Evolutionary conservation across 768 basidiomycete genomes (phyloP), one percentile per base, ranked within the genome.

Genomic region (Amanita rubescens): DNA sequence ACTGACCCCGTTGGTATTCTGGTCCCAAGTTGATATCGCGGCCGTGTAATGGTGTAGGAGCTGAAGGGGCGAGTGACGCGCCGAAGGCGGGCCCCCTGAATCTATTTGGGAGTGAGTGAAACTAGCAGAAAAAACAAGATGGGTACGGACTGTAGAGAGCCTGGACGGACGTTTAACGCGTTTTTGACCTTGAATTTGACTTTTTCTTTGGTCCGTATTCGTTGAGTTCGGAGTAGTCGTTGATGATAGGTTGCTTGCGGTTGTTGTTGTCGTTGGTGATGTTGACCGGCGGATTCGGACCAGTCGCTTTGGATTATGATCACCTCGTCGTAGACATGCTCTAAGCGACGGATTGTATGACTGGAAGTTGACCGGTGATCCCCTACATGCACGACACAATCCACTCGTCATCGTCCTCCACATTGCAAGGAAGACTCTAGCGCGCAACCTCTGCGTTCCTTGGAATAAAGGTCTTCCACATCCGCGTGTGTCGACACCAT

Each of bases 1-100:
- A 33, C 5, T 50, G 22, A 82, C 84, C 87, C 62, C 87, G 78
- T 62, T 90, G 88, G 61, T 90, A 90, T 34, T 88, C 89, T 0
- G 87, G 84, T 39, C 88, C 80, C 7, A 89, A 67, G 60, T 86
- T 72, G 48, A 91, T 85, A 51, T 87, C 84, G 2, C 70, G 69
- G n/a, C 67, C 71, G 47, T 75, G 66, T 32, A 89, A 78, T 64
- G 87, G 84, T n/a, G n/a, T n/a, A n/a, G n/a, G n/a, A n/a, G n/a
- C n/a, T n/a, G n/a, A n/a, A n/a, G n/a, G n/a, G n/a, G n/a, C n/a
- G n/a, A n/a, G n/a, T n/a, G n/a, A n/a, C n/a, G n/a, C n/a, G n/a
- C n/a, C n/a, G n/a, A n/a, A n/a, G n/a, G n/a, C n/a, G n/a, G n/a
- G n/a, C n/a, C n/a, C n/a, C n/a, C n/a, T n/a, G n/a, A n/a, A 49